phyloP scores from a whole-genome alignment of 495 filamentous ascomycete genomes.

The Neurospora sp. region DNA sequence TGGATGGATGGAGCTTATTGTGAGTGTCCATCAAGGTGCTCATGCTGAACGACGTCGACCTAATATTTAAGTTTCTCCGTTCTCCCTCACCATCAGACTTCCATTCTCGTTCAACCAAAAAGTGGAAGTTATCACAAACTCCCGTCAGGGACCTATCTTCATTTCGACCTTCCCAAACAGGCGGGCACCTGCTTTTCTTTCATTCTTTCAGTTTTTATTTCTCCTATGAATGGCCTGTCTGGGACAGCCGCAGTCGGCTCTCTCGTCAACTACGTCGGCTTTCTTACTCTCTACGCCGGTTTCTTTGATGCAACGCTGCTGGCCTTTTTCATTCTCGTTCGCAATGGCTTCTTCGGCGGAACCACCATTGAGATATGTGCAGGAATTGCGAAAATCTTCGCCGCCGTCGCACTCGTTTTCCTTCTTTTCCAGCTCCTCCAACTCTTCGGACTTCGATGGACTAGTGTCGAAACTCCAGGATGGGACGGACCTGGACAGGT shows the following conservation, averaged over 20 bases:
- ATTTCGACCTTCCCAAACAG: background rate
- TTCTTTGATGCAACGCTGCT: slow-evolving; percentile 6
- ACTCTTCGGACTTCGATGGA: background rate
- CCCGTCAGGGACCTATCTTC: background rate
- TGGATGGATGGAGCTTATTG: background rate
- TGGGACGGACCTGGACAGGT: slow-evolving; percentile 18
- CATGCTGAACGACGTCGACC: background rate
- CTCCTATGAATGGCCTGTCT: background rate
- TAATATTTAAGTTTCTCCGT: background rate
- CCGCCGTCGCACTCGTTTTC: background rate
- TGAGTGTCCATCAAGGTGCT: background rate
- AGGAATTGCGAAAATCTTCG: background rate
- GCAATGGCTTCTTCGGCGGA: background rate
- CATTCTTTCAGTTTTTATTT: background rate
- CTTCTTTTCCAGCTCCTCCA: slow-evolving; percentile 6
- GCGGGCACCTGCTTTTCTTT: background rate
- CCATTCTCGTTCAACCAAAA: background rate
- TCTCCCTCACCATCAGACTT: background rate
- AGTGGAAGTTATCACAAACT: background rate
- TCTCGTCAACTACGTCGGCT: slow-evolving; percentile 2
- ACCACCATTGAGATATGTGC: background rate
- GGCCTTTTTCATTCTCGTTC: slow-evolving; percentile 1
- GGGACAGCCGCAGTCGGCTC: background rate
- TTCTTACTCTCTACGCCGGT: slow-evolving; percentile 5
- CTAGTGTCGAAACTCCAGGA: background rate